Evolutionary conservation across 1,139 yeast species (phyloP).

Genomic region (Yamadazyma songkhlaensis): DNA sequence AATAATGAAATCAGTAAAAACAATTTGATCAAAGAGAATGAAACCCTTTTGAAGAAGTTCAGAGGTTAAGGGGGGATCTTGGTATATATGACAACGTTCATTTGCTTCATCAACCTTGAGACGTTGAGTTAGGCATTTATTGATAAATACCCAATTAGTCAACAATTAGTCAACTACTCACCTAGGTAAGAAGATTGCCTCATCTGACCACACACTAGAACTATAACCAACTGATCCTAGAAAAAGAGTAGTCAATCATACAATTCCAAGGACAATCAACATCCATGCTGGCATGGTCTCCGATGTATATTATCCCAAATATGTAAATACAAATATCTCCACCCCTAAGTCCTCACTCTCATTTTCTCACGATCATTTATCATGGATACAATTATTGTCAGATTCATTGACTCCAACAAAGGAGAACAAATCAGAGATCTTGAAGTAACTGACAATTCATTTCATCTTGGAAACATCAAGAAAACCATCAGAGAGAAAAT

Average conservation of each 20-base stretch:
- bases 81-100: too few species aligned
- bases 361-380: not conserved
- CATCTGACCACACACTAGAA: too few species aligned
- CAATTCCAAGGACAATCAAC: too few species aligned
- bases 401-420: constrained; percentile 15
- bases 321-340: not conserved
- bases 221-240: too few species aligned
- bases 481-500: constrained; percentile 26
- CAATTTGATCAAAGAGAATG: constrained; percentile 20
- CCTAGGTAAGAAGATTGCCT: too few species aligned
- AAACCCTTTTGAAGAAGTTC: constrained; percentile 23
- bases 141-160: too few species aligned
- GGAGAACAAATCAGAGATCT: constrained; percentile 13
- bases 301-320: not conserved
- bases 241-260: too few species aligned
- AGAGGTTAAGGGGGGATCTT: constrained; percentile 20
- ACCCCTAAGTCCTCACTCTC: not conserved
- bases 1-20: constrained; percentile 8
- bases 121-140: too few species aligned
- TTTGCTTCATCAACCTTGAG: too few species aligned
- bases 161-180: too few species aligned
- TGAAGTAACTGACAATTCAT: constrained; percentile 3
- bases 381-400: constrained; percentile 6
- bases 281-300: too few species aligned
- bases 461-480: constrained; percentile 13